Evolutionary conservation across 2,329 filamentous ascomycete species (phyloP).

Genomic region (Fusarium humuli): DNA sequence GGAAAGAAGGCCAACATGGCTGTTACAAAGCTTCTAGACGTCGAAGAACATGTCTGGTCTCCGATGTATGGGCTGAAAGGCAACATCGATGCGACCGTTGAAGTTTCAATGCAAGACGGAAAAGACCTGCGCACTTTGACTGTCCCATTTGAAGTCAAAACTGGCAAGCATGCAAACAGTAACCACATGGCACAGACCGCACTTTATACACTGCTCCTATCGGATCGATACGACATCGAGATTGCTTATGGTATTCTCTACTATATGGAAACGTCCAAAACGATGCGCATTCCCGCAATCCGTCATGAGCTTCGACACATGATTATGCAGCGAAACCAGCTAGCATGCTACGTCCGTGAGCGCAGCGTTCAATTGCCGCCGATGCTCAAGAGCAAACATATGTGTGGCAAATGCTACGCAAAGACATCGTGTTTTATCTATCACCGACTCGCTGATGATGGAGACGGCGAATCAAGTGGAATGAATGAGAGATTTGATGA

Average conservation of each 20-base stretch:
- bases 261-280: slow-evolving; percentile 92
- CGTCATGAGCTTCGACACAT: slow-evolving; percentile 92
- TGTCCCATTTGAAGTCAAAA: slow-evolving; percentile 95
- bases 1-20: slow-evolving; percentile 82
- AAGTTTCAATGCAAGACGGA: slow-evolving; percentile 82
- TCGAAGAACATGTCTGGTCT: slow-evolving; percentile 98
- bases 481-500: slow-evolving; percentile 86
- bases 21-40: slow-evolving; percentile 92
- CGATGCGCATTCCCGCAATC: slow-evolving; percentile 84
- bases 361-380: slow-evolving; percentile 82
- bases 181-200: slow-evolving; percentile 94
- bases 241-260: slow-evolving; percentile 92
- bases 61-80: slow-evolving; percentile 97
- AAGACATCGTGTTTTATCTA: slow-evolving; percentile 93
- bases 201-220: slow-evolving; percentile 90
- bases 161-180: slow-evolving; percentile 83
- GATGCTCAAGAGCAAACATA: slow-evolving; percentile 84
- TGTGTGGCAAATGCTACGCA: slow-evolving; percentile 90
- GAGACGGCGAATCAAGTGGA: slow-evolving; percentile 82
- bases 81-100: slow-evolving; percentile 96
- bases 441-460: slow-evolving; percentile 88
- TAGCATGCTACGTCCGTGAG: slow-evolving; percentile 87
- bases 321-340: slow-evolving; percentile 93
- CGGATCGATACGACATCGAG: slow-evolving; percentile 94
- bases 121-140: slow-evolving; percentile 76